Conservation (phyloP, 2,329 filamentous ascomycete species). For the Metarhizium album region DNA sequence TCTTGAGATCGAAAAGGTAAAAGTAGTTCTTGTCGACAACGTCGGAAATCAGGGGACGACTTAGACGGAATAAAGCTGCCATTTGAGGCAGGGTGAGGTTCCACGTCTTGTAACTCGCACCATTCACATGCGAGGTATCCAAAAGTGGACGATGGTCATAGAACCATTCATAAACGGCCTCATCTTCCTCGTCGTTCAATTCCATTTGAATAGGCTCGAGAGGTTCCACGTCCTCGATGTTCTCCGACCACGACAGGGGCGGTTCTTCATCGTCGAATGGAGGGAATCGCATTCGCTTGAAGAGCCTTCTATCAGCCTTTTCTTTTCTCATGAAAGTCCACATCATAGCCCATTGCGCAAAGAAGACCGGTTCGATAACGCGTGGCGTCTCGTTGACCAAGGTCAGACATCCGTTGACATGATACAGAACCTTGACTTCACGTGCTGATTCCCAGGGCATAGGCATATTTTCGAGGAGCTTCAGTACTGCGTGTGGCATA, state of each 20-base stretch:
- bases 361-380: constrained; percentile 95
- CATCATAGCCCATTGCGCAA: constrained; percentile 99
- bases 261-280: constrained; percentile 98
- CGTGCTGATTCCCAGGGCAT: constrained; percentile 98
- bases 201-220: constrained; percentile 98
- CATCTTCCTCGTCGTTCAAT: constrained; percentile 86
- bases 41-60: constrained; percentile 82
- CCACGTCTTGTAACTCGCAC: constrained; percentile 94
- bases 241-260: constrained; percentile 94
- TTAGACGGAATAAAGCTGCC: constrained; percentile 87
- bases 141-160: constrained; percentile 88
- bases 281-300: constrained; percentile 98
- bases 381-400: constrained; percentile 93
- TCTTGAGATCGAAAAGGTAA: constrained; percentile 91
- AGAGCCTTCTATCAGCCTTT: constrained; percentile 89
- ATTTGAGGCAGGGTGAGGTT: constrained; percentile 89
- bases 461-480: constrained; percentile 97
- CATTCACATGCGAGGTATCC: constrained; percentile 89
- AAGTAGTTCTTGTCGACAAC: constrained; percentile 95
- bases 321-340: constrained; percentile 98
- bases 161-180: constrained; percentile 89
- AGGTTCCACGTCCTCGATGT: constrained; percentile 96
- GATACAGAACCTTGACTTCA: constrained; percentile 96
- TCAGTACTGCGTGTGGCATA: constrained; percentile 97
- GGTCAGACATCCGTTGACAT: constrained; percentile 94